These are phyloP conservation scores for Salix arbutifolia DNA, from an alignment of 345 rosid genomes.

Conservation along the genomic window DNA sequence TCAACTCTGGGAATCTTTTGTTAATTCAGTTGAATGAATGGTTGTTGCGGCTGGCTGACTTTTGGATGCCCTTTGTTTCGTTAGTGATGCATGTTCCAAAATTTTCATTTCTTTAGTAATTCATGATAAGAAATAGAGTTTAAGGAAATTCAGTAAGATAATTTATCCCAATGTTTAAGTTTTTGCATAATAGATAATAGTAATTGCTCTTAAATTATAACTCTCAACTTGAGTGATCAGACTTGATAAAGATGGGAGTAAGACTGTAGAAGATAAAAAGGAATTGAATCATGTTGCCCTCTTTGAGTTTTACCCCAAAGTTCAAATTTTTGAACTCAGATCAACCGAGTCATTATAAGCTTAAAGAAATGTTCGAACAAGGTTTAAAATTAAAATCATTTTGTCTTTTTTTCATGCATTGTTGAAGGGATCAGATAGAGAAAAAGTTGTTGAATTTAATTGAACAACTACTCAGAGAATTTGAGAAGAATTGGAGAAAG, in stretches of 20 bases:
- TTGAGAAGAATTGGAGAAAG: background rate
- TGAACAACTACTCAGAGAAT: background rate
- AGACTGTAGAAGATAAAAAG: background rate
- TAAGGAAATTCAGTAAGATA: background rate
- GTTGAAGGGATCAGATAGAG: background rate
- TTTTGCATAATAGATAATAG: background rate
- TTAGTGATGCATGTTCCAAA: background rate
- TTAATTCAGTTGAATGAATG: slow-evolving; percentile 1
- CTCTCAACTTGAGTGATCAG: background rate
- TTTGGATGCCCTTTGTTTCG: background rate
- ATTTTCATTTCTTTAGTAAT: background rate
- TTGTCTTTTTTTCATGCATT: background rate
- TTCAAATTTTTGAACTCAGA: background rate
- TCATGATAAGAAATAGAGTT: background rate
- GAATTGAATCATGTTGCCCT: background rate
- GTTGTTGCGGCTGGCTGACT: background rate
- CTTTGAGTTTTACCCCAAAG: background rate
- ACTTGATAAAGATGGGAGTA: background rate
- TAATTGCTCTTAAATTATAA: background rate
- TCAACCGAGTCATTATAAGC: background rate
- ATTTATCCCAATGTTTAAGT: background rate
- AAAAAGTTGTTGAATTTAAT: background rate
- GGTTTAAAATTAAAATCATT: background rate
- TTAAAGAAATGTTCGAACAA: background rate
- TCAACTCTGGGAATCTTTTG: background rate